Evolutionary conservation across 208 protist genomes (phyloP).

Genomic region (Acanthamoeba lenticulata): DNA sequence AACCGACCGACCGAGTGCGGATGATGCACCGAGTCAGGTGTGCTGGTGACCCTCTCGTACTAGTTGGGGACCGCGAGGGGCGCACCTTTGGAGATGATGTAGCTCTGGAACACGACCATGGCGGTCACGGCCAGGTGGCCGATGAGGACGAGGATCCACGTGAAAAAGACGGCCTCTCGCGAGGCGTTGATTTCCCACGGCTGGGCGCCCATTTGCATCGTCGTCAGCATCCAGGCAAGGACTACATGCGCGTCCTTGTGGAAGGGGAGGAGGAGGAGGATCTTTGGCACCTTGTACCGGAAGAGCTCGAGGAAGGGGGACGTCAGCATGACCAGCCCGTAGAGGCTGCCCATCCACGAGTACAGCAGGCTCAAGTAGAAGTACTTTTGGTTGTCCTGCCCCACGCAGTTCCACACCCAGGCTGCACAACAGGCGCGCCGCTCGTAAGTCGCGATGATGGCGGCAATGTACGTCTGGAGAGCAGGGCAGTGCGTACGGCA

Average conservation of each 20-base stretch:
- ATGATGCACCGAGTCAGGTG: too few species aligned
- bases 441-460: not conserved
- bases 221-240: too few species aligned
- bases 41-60: too few species aligned
- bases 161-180: not conserved
- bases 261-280: too few species aligned
- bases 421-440: not conserved
- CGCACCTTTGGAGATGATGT: not conserved
- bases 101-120: not conserved
- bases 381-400: not conserved
- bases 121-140: not conserved
- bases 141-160: not conserved
- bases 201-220: not conserved
- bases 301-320: not conserved
- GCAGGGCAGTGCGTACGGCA: not conserved
- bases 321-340: not conserved
- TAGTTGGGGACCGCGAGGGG: too few species aligned
- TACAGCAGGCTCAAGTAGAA: not conserved
- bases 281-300: not conserved
- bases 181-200: not conserved
- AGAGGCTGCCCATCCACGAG: not conserved
- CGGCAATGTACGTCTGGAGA: not conserved
- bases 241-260: too few species aligned
- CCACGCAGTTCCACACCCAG: slow-evolving; percentile 13
- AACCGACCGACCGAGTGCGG: too few species aligned